Percentiles rank a stretch among this genome's conserved stretches.
Conservation (phyloP, 75 land plant genomes). For the Larix kaempferi region DNA sequence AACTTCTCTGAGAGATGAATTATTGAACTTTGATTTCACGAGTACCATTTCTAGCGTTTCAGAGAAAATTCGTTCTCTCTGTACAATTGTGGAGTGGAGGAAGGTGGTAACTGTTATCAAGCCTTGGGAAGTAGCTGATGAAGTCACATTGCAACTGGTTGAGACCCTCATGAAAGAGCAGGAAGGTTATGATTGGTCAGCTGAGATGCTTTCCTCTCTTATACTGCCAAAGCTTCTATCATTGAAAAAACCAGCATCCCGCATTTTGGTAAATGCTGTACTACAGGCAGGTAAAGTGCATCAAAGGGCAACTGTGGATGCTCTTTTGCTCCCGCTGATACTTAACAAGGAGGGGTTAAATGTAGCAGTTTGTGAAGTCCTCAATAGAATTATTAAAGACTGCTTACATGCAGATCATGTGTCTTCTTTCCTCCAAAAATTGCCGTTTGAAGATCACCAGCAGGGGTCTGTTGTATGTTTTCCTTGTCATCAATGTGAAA, state of each 20-base stretch:
- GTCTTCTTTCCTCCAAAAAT: slow-evolving; percentile 53
- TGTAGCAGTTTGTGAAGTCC: slow-evolving; percentile 42
- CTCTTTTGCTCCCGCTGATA: slow-evolving; percentile 49
- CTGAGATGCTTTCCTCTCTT: slow-evolving; percentile 43
- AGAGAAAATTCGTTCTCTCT: slow-evolving; percentile 33
- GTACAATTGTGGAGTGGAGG: slow-evolving; percentile 18
- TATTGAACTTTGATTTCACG: slow-evolving; percentile 20
- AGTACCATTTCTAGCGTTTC: slow-evolving; percentile 17
- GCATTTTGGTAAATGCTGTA: slow-evolving; percentile 34
- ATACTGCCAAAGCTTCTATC: slow-evolving; percentile 58
- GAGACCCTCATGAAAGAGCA: slow-evolving; percentile 4
- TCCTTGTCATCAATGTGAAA: slow-evolving; percentile 35
- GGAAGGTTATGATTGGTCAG: slow-evolving; percentile 38
- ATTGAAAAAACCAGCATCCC: slow-evolving; percentile 55
- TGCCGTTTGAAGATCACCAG: slow-evolving; percentile 23
- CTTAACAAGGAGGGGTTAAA: slow-evolving; percentile 45
- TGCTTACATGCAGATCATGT: slow-evolving; percentile 52
- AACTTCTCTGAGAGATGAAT: slow-evolving; percentile 19
- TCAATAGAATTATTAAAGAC: slow-evolving; percentile 51
- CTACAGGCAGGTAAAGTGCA: slow-evolving; percentile 56
- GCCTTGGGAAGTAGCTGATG: slow-evolving; percentile 70
- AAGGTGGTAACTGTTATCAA: slow-evolving; percentile 37
- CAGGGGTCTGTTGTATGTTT: slow-evolving; percentile 17
- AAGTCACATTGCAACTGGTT: slow-evolving; percentile 29
- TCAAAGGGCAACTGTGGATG: slow-evolving; percentile 51